Base-by-base conservation (phyloP, 176 grass and related monocot genomes). In the Phyllostachys edulis region DNA sequence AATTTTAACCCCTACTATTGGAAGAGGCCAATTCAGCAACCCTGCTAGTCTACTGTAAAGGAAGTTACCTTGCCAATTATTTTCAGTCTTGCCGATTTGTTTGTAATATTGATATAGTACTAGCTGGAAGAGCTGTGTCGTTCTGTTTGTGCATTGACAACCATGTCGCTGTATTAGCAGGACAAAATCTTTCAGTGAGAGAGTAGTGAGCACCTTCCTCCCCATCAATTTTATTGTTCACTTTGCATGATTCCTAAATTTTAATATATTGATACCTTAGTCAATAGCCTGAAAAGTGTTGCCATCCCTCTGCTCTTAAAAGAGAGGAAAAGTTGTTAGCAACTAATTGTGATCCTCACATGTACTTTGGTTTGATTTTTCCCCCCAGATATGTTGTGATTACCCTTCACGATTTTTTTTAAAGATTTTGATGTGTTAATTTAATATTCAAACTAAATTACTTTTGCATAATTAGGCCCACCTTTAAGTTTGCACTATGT, bases 81-180 rank as follows among this genome's bases (percentile, higher is more conserved):
- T 52, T 24, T 15, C 44, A 40, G 62, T 32, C 11, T 76, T 5
- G 10, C 42, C 27, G 11, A 29, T 59, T 24, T 21, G n/a, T 67
- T 83, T 76, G 26, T 12, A 9, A 69, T 77, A 78, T 78, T 61
- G 29, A 26, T 69, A 71, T 74, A 49, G 34, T 71, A 26, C 24
- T 18, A 78, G 11, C 12, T 55, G 6, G 17, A 67, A 46, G 13
- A 32, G 23, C 57, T 12, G 20, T 18, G 8, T 63, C 52, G 18
- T 55, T 21, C 17, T 20, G 2, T 63, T 78, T 56, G 5, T 56
- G 5, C 20, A 14, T 15, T 52, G 7, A 57, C 0, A 59, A 3
- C 20, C 24, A 78, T 44, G 51, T 76, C 9, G 13, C n/a, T 61
- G n/a, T 18, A 62, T 59, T 42, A 77, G 44, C 44, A 45, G 44